These are phyloP conservation scores for Vaccinium myrtillus DNA, from an alignment of 148 eudicot genomes.

Conservation along the genomic window DNA sequence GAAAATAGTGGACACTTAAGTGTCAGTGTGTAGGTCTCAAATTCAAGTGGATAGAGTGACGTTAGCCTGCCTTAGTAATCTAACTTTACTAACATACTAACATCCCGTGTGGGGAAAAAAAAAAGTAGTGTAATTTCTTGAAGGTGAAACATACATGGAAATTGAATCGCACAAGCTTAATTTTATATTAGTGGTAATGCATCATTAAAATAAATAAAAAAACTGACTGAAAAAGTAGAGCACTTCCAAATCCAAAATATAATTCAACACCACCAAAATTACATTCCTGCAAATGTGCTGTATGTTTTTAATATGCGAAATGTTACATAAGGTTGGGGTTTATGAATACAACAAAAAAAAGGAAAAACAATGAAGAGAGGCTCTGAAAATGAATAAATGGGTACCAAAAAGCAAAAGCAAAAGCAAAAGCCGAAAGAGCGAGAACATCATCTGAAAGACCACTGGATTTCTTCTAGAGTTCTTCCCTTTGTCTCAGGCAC, in stretches of 20 bases:
- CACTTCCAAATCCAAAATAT: not conserved
- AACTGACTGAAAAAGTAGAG: not conserved
- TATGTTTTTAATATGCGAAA: not conserved
- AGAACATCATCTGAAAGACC: slow-evolving; percentile 41
- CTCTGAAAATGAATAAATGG: not conserved
- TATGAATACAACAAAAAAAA: not conserved
- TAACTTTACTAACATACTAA: too few species aligned
- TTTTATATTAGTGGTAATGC: not conserved
- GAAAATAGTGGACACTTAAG: not conserved
- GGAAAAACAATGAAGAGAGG: not conserved
- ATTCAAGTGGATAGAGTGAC: too few species aligned
- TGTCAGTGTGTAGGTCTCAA: too few species aligned
- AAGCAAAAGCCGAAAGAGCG: not conserved
- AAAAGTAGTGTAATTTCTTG: not conserved
- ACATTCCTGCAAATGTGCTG: not conserved
- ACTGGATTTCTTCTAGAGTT: slow-evolving; percentile 55
- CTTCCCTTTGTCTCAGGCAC: slow-evolving; percentile 61
- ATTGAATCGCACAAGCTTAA: not conserved
- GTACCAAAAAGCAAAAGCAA: not conserved
- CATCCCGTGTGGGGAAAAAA: too few species aligned
- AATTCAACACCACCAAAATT: slow-evolving; percentile 4
- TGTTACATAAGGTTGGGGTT: not conserved
- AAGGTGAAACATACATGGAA: not conserved
- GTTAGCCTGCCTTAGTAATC: too few species aligned
- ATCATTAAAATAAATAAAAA: not conserved